Evolutionary conservation across 176 grass and related monocot species (phyloP).

Genomic region (Pontederia paniculata): DNA sequence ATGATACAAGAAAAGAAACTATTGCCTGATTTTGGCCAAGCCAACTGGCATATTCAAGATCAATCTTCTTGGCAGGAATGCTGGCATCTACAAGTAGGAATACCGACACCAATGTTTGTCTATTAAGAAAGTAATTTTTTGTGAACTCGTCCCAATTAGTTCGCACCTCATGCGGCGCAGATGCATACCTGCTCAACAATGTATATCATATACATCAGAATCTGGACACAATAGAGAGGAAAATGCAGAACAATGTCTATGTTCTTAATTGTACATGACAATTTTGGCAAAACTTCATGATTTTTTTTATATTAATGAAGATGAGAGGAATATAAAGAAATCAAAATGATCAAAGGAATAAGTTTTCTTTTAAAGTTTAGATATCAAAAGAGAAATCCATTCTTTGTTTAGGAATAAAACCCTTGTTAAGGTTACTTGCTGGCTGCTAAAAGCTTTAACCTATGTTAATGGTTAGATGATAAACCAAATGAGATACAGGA

Average conservation of each 20-base stretch:
- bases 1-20: neutral
- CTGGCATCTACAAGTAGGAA: conserved; percentile 97
- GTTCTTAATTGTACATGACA: too few relatives aligned
- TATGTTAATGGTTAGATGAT: too few relatives aligned
- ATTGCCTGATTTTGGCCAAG: conserved; percentile 82
- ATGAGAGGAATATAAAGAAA: too few relatives aligned
- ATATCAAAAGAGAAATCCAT: too few relatives aligned
- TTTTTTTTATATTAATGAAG: too few relatives aligned
- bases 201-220: conserved; percentile 18
- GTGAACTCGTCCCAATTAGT: conserved; percentile 84
- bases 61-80: conserved; percentile 94
- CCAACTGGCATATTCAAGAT: conserved; percentile 99
- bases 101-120: conserved; percentile 70
- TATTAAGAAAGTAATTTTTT: conserved; percentile 69
- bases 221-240: neutral
- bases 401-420: too few relatives aligned
- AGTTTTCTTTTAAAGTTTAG: too few relatives aligned
- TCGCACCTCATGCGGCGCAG: conserved; percentile 72
- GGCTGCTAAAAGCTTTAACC: too few relatives aligned
- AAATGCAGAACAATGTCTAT: neutral
- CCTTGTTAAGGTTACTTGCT: too few relatives aligned
- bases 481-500: too few relatives aligned
- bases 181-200: conserved; percentile 72
- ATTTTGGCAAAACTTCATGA: too few relatives aligned
- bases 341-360: too few relatives aligned